These are phyloP conservation scores for Clitopilus hobsonii DNA, from an alignment of 768 basidiomycete species.

Conservation along the genomic window DNA sequence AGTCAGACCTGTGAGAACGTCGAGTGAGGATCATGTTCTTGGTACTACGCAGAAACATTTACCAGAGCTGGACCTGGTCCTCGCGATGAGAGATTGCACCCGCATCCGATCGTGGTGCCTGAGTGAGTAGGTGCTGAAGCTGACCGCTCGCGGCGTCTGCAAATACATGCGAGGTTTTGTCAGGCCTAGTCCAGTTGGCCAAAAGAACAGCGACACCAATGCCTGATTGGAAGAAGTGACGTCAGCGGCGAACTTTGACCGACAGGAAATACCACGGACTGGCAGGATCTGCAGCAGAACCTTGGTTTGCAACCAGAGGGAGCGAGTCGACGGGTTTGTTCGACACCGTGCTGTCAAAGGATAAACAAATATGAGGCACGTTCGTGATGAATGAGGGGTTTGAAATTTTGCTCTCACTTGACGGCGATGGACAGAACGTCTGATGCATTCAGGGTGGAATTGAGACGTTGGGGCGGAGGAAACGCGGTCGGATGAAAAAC, in stretches of 20 bases:
- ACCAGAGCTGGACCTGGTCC: slow-evolving; percentile 53
- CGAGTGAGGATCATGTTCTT: slow-evolving; percentile 1
- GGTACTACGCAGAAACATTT: not conserved
- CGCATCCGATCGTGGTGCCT: slow-evolving; percentile 35
- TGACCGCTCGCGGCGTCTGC: slow-evolving; percentile 39
- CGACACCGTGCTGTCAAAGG: slow-evolving; percentile 28
- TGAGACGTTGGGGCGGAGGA: slow-evolving; percentile 31
- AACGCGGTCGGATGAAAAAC: slow-evolving; percentile 40
- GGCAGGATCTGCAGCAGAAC: slow-evolving; percentile 59
- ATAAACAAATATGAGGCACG: not conserved
- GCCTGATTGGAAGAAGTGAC: slow-evolving; percentile 22
- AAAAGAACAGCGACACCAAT: slow-evolving; percentile 49
- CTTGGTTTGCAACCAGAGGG: slow-evolving; percentile 39
- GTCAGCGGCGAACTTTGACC: slow-evolving; percentile 4
- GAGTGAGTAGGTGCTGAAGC: slow-evolving; percentile 41
- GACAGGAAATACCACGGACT: slow-evolving; percentile 26
- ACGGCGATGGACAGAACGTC: slow-evolving; percentile 39
- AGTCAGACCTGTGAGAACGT: slow-evolving; percentile 41
- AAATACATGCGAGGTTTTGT: slow-evolving; percentile 28
- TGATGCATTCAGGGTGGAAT: slow-evolving; percentile 22
- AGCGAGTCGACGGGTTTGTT: slow-evolving; percentile 29
- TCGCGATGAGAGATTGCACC: slow-evolving; percentile 60
- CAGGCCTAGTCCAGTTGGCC: slow-evolving; percentile 45
- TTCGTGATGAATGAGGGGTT: not conserved
- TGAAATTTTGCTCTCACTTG: slow-evolving; percentile 20